These are phyloP conservation scores for Gnomoniopsis smithogilvyi DNA, from an alignment of 2,329 filamentous ascomycete species.

Conservation along the genomic window DNA sequence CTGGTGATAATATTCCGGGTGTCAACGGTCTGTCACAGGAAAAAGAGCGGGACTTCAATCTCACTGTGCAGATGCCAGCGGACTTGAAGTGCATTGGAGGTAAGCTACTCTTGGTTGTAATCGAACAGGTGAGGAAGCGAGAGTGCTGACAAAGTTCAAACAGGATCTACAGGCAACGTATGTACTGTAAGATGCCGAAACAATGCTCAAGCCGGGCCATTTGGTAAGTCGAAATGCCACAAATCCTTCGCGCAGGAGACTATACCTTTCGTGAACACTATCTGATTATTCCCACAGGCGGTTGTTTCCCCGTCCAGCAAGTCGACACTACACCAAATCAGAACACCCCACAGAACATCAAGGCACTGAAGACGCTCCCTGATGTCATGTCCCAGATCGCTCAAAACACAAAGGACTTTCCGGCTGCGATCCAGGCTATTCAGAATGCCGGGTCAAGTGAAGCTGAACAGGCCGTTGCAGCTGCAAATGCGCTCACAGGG, in stretches of 20 bases:
- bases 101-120: slow-evolving; percentile 26
- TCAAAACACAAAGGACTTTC: slow-evolving; percentile 48
- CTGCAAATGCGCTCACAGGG: not conserved
- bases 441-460: slow-evolving; percentile 34
- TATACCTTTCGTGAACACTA: not conserved
- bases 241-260: not conserved
- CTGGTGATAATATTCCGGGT: slow-evolving; percentile 58
- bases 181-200: slow-evolving; percentile 55
- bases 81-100: slow-evolving; percentile 48
- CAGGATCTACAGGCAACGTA: slow-evolving; percentile 51
- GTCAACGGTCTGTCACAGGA: slow-evolving; percentile 54
- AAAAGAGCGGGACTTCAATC: slow-evolving; percentile 53
- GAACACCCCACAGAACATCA: slow-evolving; percentile 43
- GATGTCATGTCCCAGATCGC: slow-evolving; percentile 45
- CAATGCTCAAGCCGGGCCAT: slow-evolving; percentile 50
- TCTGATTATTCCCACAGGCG: slow-evolving; percentile 29
- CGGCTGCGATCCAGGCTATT: slow-evolving; percentile 39
- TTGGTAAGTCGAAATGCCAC: slow-evolving; percentile 26
- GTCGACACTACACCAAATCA: slow-evolving; percentile 36
- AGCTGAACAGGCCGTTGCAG: slow-evolving; percentile 25
- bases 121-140: not conserved
- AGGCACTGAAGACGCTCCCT: slow-evolving; percentile 41
- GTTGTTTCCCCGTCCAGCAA: slow-evolving; percentile 57
- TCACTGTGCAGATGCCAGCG: slow-evolving; percentile 51
- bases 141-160: not conserved